Evolutionary conservation across 78 protist genomes (phyloP), one percentile per base, ranked within the genome.

Genomic region (Pirum gemmata): DNA sequence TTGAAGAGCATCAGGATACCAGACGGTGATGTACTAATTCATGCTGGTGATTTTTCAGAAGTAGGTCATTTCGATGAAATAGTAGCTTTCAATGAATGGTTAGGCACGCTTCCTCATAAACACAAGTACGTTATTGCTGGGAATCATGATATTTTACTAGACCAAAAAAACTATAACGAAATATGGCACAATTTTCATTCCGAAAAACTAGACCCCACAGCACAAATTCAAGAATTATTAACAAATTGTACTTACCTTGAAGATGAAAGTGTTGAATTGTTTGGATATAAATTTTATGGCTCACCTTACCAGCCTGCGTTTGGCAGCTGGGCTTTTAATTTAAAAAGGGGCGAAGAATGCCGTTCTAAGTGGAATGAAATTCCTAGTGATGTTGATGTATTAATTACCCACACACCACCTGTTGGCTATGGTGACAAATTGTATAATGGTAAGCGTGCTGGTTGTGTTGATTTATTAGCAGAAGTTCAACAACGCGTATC

Each of bases 321-420:
- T 13, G 79, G 79, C 2, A 76, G 29, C 5, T 76, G 79, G 79
- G 79, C 79, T 13, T 76, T 76, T 37, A 76, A 76, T 37, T 13
- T 76, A 18, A 36, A 36, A 13, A 76, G 79, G 13, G 79, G 79
- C 79, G 38, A 76, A 13, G 61, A 37, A 76, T 76, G 37, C 13
- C 2, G 79, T 21, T 2, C 2, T 21, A 76, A 76, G 13, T 92
- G 94, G 93, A 29, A 35, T 27, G 31, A 0, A 37, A 93, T 93
- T 31, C 94, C 94, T 1, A 61, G 1, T 0, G 90, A 86, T 37
- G 40, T 51, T 21, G 95, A 93, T 73, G 41, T 93, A 1, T 78
- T 93, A 73, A 18, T 92, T 51, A 92, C 94, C 27, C 95, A 93
- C 80, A 89, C 91, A 0, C 95, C 95, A 1, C 93, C 95, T 1